Conservation (phyloP, 2,329 filamentous ascomycete genomes). For the Monilinia fructigena region DNA sequence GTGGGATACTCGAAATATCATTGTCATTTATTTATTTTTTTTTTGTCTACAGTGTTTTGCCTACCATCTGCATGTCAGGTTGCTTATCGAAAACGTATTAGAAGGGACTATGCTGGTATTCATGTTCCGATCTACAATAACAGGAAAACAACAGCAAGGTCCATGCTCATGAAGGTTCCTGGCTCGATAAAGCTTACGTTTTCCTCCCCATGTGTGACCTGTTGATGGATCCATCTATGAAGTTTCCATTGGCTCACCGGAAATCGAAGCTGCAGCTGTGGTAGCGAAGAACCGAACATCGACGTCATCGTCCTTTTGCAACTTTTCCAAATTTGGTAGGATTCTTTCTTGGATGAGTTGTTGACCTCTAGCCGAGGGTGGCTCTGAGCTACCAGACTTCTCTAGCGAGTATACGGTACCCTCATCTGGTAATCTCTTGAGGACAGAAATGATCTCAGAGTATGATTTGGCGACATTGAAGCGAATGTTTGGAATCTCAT, state of each 20-base stretch:
- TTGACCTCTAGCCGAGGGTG: slow-evolving; percentile 68
- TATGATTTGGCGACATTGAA: slow-evolving; percentile 99
- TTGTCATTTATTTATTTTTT: slow-evolving; percentile 9
- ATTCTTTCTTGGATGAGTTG: slow-evolving; percentile 84
- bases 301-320: slow-evolving; percentile 96
- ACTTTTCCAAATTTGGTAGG: slow-evolving; percentile 85
- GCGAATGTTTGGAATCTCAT: slow-evolving; percentile 97
- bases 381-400: slow-evolving; percentile 64
- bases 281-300: slow-evolving; percentile 98
- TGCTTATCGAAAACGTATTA: slow-evolving; percentile 19
- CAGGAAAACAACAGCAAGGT: slow-evolving; percentile 32
- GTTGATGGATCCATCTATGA: slow-evolving; percentile 44
- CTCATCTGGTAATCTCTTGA: slow-evolving; percentile 85
- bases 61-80: slow-evolving; percentile 15
- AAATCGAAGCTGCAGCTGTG: slow-evolving; percentile 64
- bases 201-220: slow-evolving; percentile 29
- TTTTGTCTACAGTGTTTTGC: slow-evolving; percentile 2
- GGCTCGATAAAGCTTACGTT: slow-evolving; percentile 34
- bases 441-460: slow-evolving; percentile 80
- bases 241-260: slow-evolving; percentile 55
- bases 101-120: slow-evolving; percentile 39
- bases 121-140: slow-evolving; percentile 39
- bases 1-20: not conserved
- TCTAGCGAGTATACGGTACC: slow-evolving; percentile 84
- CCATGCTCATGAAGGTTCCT: slow-evolving; percentile 31